Evolutionary conservation across 345 rosid species (phyloP).

Genomic region (Isatis tinctoria): DNA sequence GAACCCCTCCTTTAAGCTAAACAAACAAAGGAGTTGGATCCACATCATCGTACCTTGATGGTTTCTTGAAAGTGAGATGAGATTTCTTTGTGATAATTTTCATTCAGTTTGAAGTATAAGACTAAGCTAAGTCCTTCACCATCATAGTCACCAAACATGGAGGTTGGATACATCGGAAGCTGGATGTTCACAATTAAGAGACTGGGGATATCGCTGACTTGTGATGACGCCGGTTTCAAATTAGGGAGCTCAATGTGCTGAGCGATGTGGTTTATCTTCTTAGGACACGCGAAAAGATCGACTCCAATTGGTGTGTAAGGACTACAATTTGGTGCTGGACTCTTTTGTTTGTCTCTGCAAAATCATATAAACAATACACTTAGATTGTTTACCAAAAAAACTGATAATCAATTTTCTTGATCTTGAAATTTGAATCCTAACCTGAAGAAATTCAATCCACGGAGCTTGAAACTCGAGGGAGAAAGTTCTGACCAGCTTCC

Average conservation of each 20-base stretch:
- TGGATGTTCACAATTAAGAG: slow-evolving; percentile 73
- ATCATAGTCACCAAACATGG: slow-evolving; percentile 59
- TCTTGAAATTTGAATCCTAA: slow-evolving; percentile 6
- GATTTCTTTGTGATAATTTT: slow-evolving; percentile 48
- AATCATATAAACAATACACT: not conserved
- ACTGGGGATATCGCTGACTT: slow-evolving; percentile 41
- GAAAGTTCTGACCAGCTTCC: slow-evolving; percentile 65
- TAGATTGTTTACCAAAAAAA: not conserved
- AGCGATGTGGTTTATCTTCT: slow-evolving; percentile 72
- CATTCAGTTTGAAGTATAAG: slow-evolving; percentile 56
- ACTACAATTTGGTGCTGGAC: slow-evolving; percentile 54
- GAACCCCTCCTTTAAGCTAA: not conserved
- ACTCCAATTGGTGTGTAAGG: slow-evolving; percentile 68
- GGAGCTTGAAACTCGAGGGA: slow-evolving; percentile 67
- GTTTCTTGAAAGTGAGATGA: slow-evolving; percentile 63
- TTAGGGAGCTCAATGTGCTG: slow-evolving; percentile 70
- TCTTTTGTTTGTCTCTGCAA: slow-evolving; percentile 71
- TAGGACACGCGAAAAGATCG: slow-evolving; percentile 58
- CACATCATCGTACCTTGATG: slow-evolving; percentile 50
- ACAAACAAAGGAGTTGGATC: not conserved
- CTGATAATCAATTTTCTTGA: slow-evolving; percentile 5
- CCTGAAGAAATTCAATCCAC: slow-evolving; percentile 66
- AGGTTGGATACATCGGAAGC: slow-evolving; percentile 70
- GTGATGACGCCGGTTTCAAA: slow-evolving; percentile 29
- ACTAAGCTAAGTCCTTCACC: slow-evolving; percentile 93